Percentiles rank a stretch among this genome's conserved stretches.
Conservation (phyloP, 2,329 filamentous ascomycete genomes). For the Trichoderma harzianum region DNA sequence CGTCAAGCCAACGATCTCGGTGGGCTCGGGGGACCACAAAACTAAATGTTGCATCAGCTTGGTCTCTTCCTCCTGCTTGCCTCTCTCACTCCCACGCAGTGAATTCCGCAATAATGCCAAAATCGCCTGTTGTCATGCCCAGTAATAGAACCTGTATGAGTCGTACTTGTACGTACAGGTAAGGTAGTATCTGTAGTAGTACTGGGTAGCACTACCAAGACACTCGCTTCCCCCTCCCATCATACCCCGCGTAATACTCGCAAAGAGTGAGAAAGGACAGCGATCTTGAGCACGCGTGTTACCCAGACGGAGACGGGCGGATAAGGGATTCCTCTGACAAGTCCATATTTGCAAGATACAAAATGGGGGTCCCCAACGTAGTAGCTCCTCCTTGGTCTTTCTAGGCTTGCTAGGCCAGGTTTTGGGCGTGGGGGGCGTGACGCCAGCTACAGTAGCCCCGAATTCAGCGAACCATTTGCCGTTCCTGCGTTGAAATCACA, state of each 20-base stretch:
- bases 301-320: background rate
- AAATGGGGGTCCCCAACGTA: background rate
- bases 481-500: constrained; percentile 15
- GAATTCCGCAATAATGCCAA: background rate
- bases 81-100: background rate
- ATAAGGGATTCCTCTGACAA: constrained; percentile 13
- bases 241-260: constrained; percentile 4
- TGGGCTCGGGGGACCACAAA: background rate
- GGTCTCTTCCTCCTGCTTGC: background rate
- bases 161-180: background rate
- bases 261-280: background rate
- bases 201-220: background rate
- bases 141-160: background rate
- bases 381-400: background rate
- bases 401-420: background rate
- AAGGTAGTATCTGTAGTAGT: background rate
- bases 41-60: constrained; percentile 10
- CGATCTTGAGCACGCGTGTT: background rate
- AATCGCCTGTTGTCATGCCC: background rate
- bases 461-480: constrained; percentile 6
- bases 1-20: constrained; percentile 9
- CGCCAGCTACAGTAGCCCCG: background rate
- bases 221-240: background rate
- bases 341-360: constrained; percentile 9
- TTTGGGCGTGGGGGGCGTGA: constrained; percentile 1